Base-by-base conservation (phyloP, 768 basidiomycete genomes). In the Pluteus cervinus region DNA sequence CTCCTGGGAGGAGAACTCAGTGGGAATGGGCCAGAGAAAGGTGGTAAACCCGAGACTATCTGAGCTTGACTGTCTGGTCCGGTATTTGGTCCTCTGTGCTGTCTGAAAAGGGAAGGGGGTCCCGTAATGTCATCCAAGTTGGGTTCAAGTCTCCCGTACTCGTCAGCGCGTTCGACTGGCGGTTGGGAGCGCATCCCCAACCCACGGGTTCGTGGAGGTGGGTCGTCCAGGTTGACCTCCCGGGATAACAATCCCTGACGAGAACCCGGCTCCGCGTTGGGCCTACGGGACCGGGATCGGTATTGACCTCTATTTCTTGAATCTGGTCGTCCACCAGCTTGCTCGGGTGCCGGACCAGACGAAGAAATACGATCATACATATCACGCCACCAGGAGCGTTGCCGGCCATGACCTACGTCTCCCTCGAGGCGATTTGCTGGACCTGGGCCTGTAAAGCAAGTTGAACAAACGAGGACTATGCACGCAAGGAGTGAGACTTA, bases 311-410 rank as follows among this genome's bases (percentile, higher is more conserved):
- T 36, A 6, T 8, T 8, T 28, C 12, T 17, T 36, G 33, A 29
- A 23, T 17, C 20, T 31, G 21, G 11, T 17, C 14, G 11, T 37
- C 41, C 40, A 24, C 47, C 46, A 37, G 47, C 46, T 36, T 49
- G 49, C 24, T 61, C 56, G 14, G 48, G 40, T 21, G 64, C 63
- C 32, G 49, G 55, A 8, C 57, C 59, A 12, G 60, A 49, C 36
- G 71, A 68, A 9, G 76, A 76, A 22, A 79, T 46, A 14, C 72
- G 69, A 43, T 66, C 53, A 51, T 78, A 78, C 11, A 75, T 52
- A 35, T 55, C 66, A 12, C 68, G 67, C 78, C 78, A 79, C 76
- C 76, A 79, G 0, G 76, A 75, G 2, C 61, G 55, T 42, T 67
- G 64, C 4, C 50, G 48, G 33, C 47, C 46, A 39, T 59, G 51